phyloP scores from a whole-genome alignment of 1,139 yeast species.

The Saccharomyces hybrid region DNA sequence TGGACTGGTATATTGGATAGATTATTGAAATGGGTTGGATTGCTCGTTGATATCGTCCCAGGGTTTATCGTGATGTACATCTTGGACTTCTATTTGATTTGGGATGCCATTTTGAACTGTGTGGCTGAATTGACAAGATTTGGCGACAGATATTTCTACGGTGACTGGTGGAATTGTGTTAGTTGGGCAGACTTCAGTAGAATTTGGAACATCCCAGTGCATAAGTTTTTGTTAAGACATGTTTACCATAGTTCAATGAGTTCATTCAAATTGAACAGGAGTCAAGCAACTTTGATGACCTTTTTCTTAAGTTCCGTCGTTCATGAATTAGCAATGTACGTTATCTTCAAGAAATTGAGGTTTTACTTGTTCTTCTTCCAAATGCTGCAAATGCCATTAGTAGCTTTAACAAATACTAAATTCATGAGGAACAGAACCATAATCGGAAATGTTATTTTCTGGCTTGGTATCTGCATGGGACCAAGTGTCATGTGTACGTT shows the following conservation, averaged over 20 bases:
- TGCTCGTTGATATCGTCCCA: conserved; percentile 70
- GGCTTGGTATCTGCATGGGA: conserved; percentile 88
- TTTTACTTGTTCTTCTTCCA: conserved; percentile 76
- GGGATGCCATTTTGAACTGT: conserved; percentile 88
- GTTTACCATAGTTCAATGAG: conserved; percentile 89
- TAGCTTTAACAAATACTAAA: conserved; percentile 45
- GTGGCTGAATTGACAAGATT: conserved; percentile 80
- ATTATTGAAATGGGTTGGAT: conserved; percentile 45
- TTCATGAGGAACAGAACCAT: conserved; percentile 47
- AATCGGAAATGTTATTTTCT: conserved; percentile 75
- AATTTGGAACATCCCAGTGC: conserved; percentile 96
- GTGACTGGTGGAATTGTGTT: conserved; percentile 96
- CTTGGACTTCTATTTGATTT: conserved; percentile 75
- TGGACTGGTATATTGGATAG: conserved; percentile 35
- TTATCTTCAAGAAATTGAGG: conserved; percentile 68
- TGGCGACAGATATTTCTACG: conserved; percentile 89
- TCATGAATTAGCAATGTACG: conserved; percentile 90
- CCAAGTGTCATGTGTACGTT: conserved; percentile 84
- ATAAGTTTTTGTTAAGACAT: conserved; percentile 78
- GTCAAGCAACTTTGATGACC: conserved; percentile 68
- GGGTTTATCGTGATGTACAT: conserved; percentile 69
- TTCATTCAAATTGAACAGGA: conserved; percentile 57
- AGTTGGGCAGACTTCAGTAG: conserved; percentile 93
- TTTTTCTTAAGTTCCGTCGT: conserved; percentile 73
- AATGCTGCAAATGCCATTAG: conserved; percentile 64